These are phyloP conservation scores for Nicotiana tabacum DNA, from an alignment of 257 asterid species.

Conservation along the genomic window DNA sequence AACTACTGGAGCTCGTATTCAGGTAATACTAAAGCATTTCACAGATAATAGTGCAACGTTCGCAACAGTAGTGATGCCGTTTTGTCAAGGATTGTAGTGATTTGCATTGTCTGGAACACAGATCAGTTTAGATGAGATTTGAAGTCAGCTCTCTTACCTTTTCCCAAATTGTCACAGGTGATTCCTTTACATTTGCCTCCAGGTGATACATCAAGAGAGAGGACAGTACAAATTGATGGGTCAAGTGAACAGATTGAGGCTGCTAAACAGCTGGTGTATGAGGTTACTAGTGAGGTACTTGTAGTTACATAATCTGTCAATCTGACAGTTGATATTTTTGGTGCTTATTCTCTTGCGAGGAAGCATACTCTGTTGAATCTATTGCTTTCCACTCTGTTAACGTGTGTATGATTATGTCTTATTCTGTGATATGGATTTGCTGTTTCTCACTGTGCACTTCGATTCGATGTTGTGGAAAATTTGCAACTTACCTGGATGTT, in stretches of 20 bases:
- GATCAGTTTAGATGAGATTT: too few relatives aligned
- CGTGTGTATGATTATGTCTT: not conserved
- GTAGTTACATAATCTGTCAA: not conserved
- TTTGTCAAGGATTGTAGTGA: too few relatives aligned
- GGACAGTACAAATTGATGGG: constrained; percentile 92
- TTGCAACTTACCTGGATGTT: not conserved
- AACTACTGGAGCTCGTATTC: constrained; percentile 82
- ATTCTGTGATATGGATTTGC: not conserved
- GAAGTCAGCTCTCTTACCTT: too few relatives aligned
- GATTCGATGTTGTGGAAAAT: not conserved
- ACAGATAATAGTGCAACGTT: not conserved
- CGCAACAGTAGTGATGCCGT: too few relatives aligned
- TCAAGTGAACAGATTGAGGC: constrained; percentile 80
- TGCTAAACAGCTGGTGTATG: constrained; percentile 72
- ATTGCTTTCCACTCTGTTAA: not conserved
- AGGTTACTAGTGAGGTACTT: constrained; percentile 94
- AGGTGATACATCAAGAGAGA: constrained; percentile 77
- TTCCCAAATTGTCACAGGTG: constrained; percentile 44
- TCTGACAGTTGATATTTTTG: not conserved
- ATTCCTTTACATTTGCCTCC: constrained; percentile 95
- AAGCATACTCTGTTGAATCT: not conserved
- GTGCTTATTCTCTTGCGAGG: not conserved
- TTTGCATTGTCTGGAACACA: too few relatives aligned
- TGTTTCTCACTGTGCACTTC: not conserved
- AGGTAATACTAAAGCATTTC: constrained; percentile 30